phyloP scores from a whole-genome alignment of 371 early-diverging fungal species.

The Sporodiniella umbellata region DNA sequence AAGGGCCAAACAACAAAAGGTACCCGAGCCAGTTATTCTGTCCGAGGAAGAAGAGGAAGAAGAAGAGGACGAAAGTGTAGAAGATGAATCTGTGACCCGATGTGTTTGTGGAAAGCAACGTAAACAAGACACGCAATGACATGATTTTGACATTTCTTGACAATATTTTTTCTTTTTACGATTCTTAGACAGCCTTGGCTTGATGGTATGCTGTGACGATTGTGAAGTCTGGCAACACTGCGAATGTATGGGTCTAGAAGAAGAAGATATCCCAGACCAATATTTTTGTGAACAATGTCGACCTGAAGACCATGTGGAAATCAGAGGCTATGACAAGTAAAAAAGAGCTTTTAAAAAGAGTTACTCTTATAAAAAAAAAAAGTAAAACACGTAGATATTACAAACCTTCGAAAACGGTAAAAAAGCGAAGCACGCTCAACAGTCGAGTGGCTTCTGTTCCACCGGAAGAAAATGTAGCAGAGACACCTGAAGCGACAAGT shows the following conservation, averaged over 20 bases:
- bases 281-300: conserved; percentile 85
- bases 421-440: conserved; percentile 48
- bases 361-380: not conserved
- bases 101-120: conserved; percentile 74
- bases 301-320: conserved; percentile 21
- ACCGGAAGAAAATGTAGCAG: conserved; percentile 30
- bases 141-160: too few species aligned
- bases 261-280: conserved; percentile 72
- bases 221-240: conserved; percentile 91
- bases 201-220: conserved; percentile 86
- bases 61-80: conserved; percentile 23
- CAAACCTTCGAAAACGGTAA: conserved; percentile 5
- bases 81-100: conserved; percentile 71
- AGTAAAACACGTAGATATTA: conserved; percentile 29
- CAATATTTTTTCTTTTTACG: too few species aligned
- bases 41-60: conserved; percentile 14
- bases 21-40: conserved; percentile 15
- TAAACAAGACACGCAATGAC: too few species aligned
- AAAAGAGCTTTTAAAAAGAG: too few species aligned
- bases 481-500: conserved; percentile 1
- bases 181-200: conserved; percentile 50
- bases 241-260: conserved; percentile 73
- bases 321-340: conserved; percentile 14
- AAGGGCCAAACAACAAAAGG: conserved; percentile 17
- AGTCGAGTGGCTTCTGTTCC: conserved; percentile 57